Evolutionary conservation across 306 rosid genomes (phyloP).

Genomic region (Acacia acuminata): DNA sequence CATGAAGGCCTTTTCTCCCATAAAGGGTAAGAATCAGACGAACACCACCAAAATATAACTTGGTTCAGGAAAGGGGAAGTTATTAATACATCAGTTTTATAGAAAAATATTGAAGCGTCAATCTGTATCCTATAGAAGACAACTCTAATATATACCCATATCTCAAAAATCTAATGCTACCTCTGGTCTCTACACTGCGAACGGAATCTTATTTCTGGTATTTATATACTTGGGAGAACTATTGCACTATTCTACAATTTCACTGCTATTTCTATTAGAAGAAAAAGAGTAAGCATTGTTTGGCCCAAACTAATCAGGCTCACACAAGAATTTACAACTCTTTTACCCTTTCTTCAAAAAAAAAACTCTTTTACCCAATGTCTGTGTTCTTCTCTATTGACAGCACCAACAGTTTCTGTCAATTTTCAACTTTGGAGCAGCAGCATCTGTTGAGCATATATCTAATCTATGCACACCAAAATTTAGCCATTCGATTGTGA

Average conservation of each 20-base stretch:
- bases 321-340: neutral
- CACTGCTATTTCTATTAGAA: neutral
- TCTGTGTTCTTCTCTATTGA: slow-evolving; percentile 7
- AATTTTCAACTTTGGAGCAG: slow-evolving; percentile 24
- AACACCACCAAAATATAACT: too few relatives aligned
- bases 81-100: too few relatives aligned
- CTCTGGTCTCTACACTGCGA: too few relatives aligned
- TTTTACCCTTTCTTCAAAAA: too few relatives aligned
- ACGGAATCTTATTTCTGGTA: neutral
- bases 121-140: too few relatives aligned
- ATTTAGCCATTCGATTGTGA: slow-evolving; percentile 46
- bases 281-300: neutral
- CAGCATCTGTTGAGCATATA: slow-evolving; percentile 26
- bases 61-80: too few relatives aligned
- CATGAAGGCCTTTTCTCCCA: too few relatives aligned
- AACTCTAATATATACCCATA: too few relatives aligned
- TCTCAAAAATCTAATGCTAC: too few relatives aligned
- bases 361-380: neutral
- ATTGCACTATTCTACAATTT: neutral
- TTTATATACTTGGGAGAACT: neutral
- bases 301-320: neutral
- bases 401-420: slow-evolving; percentile 16
- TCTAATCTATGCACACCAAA: slow-evolving; percentile 35
- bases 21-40: too few relatives aligned
- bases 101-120: too few relatives aligned